Conservation (phyloP, 169 alveolate species). For the Plasmodium vinckei region DNA sequence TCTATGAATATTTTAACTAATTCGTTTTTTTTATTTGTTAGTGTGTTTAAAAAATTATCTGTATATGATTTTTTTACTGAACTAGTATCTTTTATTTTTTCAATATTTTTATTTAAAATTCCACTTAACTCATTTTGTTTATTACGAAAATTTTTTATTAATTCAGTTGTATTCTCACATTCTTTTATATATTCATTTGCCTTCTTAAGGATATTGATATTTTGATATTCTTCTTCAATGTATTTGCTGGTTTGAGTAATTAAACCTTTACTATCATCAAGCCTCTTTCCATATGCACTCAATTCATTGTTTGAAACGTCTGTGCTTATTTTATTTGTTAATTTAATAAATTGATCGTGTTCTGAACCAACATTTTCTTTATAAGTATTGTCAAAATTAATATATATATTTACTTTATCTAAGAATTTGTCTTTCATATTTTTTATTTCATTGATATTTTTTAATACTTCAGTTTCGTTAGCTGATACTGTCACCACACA, state of each 20-base stretch:
- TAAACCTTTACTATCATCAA: background rate
- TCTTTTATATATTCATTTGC: background rate
- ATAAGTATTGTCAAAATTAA: too few species aligned
- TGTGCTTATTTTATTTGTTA: too few species aligned
- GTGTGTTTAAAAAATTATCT: background rate
- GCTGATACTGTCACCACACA: too few species aligned
- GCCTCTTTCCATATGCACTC: background rate
- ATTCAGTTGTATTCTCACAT: background rate
- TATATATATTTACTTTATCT: too few species aligned
- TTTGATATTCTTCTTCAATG: slow-evolving; percentile 1
- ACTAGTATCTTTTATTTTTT: background rate
- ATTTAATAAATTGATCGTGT: too few species aligned
- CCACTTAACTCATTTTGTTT: slow-evolving; percentile 3
- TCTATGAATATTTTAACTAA: too few species aligned
- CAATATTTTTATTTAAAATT: background rate
- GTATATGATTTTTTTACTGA: background rate
- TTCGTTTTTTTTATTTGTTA: background rate
- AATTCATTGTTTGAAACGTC: background rate
- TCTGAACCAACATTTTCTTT: too few species aligned
- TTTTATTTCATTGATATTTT: too few species aligned
- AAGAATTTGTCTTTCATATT: too few species aligned
- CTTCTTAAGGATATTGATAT: slow-evolving; percentile 5
- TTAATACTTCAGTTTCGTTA: too few species aligned
- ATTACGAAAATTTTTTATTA: background rate
- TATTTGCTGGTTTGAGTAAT: background rate